A percentile compares a stretch with the other conserved stretches of the same genome.
Conservation (phyloP, 2,329 filamentous ascomycete species). For the Tolypocladium capitatum region DNA sequence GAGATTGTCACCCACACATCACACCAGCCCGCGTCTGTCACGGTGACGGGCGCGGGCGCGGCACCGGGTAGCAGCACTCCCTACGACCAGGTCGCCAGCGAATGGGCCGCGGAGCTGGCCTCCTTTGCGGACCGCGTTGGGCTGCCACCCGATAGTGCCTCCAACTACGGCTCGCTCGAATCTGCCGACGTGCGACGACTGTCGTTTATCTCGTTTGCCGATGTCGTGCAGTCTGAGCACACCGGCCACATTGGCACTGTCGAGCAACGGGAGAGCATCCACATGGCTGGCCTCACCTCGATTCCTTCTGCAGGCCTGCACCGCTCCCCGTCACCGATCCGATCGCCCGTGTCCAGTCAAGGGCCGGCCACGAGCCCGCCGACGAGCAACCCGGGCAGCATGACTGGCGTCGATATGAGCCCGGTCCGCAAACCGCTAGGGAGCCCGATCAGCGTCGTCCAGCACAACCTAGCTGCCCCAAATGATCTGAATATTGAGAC, state of each 20-base stretch:
- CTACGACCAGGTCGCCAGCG: conserved; percentile 29
- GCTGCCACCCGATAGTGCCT: conserved; percentile 45
- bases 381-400: conserved; percentile 60
- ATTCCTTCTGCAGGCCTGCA: conserved; percentile 37
- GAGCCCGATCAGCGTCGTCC: conserved; percentile 47
- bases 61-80: conserved; percentile 11
- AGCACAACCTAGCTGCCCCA: conserved; percentile 29
- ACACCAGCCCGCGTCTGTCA: conserved; percentile 65
- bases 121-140: conserved; percentile 35
- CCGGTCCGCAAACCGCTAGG: conserved; percentile 45
- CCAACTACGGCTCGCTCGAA: conserved; percentile 68
- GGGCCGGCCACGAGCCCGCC: conserved; percentile 57
- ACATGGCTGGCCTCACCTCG: conserved; percentile 54
- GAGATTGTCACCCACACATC: conserved; percentile 82
- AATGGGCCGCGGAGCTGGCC: conserved; percentile 45
- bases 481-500: conserved; percentile 80
- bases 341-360: conserved; percentile 65
- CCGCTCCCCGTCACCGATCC: conserved; percentile 67
- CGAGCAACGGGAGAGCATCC: conserved; percentile 54
- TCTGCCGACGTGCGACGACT: conserved; percentile 64
- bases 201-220: conserved; percentile 93
- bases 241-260: conserved; percentile 37
- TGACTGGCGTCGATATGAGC: conserved; percentile 62
- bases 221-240: conserved; percentile 81
- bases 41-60: conserved; percentile 40